Percentiles rank a stretch among this genome's conserved stretches.
These are phyloP conservation scores for Pseudocercospora musae DNA, from an alignment of 2,329 filamentous ascomycete genomes.

Conservation along the genomic window DNA sequence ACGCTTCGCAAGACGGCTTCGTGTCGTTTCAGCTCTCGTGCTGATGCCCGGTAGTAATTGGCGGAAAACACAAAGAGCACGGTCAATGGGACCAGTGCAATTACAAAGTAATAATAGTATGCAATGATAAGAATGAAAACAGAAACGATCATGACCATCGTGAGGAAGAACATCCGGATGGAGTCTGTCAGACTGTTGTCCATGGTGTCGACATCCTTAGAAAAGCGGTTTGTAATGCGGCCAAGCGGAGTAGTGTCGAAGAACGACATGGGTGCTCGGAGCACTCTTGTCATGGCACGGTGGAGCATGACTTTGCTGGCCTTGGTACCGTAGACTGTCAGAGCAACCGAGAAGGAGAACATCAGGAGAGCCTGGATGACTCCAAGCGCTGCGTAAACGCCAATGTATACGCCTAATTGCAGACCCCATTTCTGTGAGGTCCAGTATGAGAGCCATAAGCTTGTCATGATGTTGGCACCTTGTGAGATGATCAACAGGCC, in stretches of 20 bases:
- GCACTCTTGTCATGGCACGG: conserved; percentile 71
- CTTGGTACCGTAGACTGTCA: conserved; percentile 76
- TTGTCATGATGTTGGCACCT: conserved; percentile 80
- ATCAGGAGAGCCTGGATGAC: conserved; percentile 67
- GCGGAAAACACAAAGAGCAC: conserved; percentile 77
- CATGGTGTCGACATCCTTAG: conserved; percentile 93
- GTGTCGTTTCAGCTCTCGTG: conserved; percentile 90
- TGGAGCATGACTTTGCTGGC: conserved; percentile 80
- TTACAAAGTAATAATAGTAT: conserved; percentile 87
- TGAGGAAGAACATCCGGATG: conserved; percentile 89
- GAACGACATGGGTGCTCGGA: conserved; percentile 75
- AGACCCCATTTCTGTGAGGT: conserved; percentile 73
- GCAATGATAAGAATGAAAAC: conserved; percentile 89
- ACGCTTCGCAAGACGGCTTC: conserved; percentile 82
- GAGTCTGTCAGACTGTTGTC: conserved; percentile 83
- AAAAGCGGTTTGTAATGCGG: conserved; percentile 94
- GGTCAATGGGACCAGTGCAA: conserved; percentile 66
- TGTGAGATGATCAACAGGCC: conserved; percentile 68
- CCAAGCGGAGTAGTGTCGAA: conserved; percentile 96
- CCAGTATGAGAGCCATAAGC: conserved; percentile 93
- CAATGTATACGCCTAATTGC: conserved; percentile 60
- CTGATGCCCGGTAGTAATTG: conserved; percentile 84
- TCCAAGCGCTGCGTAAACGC: conserved; percentile 68
- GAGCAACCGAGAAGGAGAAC: conserved; percentile 74
- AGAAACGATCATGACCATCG: conserved; percentile 73